Percentiles rank a stretch among this genome's conserved stretches.
Evolutionary conservation across 2,329 filamentous ascomycete species (phyloP).

Genomic region (Fusarium armeniacum): DNA sequence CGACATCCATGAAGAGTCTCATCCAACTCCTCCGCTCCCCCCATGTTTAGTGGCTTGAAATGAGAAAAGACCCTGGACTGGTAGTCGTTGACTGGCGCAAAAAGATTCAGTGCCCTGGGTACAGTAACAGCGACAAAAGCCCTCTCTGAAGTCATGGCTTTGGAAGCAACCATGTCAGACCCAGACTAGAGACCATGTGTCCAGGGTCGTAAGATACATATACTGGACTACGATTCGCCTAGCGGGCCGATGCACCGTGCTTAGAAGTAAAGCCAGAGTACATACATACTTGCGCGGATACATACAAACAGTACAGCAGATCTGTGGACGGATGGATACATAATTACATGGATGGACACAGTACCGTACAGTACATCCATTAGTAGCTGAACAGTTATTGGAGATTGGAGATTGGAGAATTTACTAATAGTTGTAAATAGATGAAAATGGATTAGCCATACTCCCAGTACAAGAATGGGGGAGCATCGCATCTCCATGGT

Average conservation of each 20-base stretch:
- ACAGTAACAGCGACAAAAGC: neutral
- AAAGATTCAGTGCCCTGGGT: conserved; percentile 21
- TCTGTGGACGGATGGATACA: conserved; percentile 10
- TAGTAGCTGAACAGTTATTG: conserved; percentile 2
- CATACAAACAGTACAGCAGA: neutral
- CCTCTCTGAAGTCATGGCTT: neutral
- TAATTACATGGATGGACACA: conserved; percentile 10
- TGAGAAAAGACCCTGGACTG: conserved; percentile 30
- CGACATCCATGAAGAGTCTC: conserved; percentile 25
- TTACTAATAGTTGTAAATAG: conserved; percentile 49
- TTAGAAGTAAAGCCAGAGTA: conserved; percentile 28
- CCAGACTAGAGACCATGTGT: conserved; percentile 45
- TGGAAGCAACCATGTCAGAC: conserved; percentile 50
- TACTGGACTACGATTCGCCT: conserved; percentile 42
- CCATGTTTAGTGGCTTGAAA: conserved; percentile 23
- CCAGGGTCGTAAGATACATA: conserved; percentile 45
- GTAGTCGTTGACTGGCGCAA: conserved; percentile 20
- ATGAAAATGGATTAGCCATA: conserved; percentile 42
- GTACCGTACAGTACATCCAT: neutral
- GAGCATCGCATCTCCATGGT: conserved; percentile 25
- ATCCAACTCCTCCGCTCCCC: conserved; percentile 16
- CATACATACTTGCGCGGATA: neutral
- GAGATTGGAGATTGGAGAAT: conserved; percentile 28
- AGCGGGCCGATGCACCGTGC: conserved; percentile 51
- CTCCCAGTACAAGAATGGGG: conserved; percentile 33